A percentile compares a stretch with the other conserved stretches of the same genome.
Evolutionary conservation across 1,139 yeast species (phyloP).

Genomic region (Williopsis jadinii): DNA sequence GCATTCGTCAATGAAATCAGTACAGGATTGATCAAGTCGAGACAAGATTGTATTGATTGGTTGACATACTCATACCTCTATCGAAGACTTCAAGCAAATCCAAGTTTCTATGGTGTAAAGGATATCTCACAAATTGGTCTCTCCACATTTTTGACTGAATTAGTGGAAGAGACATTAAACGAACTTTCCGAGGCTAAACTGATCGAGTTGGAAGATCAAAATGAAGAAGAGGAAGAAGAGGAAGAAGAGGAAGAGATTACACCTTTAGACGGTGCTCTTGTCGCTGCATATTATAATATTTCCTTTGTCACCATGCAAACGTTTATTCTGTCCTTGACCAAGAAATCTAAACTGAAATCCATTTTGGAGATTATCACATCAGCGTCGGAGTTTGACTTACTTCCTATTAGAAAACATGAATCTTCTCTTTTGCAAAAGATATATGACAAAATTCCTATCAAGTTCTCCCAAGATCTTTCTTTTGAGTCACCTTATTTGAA

Average conservation of each 20-base stretch:
- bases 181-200: conserved; percentile 58
- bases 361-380: conserved; percentile 61
- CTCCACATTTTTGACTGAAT: conserved; percentile 75
- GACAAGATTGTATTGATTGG: conserved; percentile 91
- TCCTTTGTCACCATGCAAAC: conserved; percentile 62
- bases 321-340: conserved; percentile 40
- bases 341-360: conserved; percentile 51
- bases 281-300: conserved; percentile 67
- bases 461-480: conserved; percentile 32
- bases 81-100: conserved; percentile 72
- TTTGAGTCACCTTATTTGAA: conserved; percentile 57
- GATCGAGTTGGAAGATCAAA: conserved; percentile 42
- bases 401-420: conserved; percentile 62
- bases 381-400: conserved; percentile 60
- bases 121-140: conserved; percentile 61
- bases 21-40: conserved; percentile 51
- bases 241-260: conserved; percentile 37
- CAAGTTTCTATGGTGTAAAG: conserved; percentile 77
- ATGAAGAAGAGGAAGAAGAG: conserved; percentile 28
- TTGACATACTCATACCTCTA: conserved; percentile 79
- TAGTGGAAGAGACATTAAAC: conserved; percentile 66
- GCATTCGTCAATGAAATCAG: conserved; percentile 66
- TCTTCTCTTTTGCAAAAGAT: conserved; percentile 39
- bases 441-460: conserved; percentile 57
- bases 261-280: conserved; percentile 65